A percentile compares a stretch with the other conserved stretches of the same genome.
Evolutionary conservation across 2,329 filamentous ascomycete species (phyloP).

Genomic region (Aspergillus melleus): DNA sequence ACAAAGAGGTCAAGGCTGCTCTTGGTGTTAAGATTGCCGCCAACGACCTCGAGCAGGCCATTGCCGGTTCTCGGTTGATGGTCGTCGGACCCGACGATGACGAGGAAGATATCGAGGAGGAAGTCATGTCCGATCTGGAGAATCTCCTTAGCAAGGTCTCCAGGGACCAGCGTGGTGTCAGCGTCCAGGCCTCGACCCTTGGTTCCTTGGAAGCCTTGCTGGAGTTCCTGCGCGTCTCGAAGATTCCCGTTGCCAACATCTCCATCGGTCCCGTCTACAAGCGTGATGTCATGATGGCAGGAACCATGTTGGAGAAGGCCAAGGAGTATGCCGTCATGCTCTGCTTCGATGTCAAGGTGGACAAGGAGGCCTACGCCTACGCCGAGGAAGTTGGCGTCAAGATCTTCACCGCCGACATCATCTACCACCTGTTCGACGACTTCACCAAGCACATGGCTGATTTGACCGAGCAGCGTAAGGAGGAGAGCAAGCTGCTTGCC

Average conservation of each 20-base stretch:
- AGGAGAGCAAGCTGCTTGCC: conserved; percentile 90
- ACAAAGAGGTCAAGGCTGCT: conserved; percentile 98
- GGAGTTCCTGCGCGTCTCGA: conserved; percentile 92
- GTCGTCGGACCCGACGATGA: conserved; percentile 95
- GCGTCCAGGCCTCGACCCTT: conserved; percentile 93
- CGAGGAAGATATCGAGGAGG: conserved; percentile 93
- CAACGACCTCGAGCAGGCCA: conserved; percentile 91
- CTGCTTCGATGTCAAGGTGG: conserved; percentile 98
- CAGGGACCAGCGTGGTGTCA: conserved; percentile 90
- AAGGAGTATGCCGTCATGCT: conserved; percentile 98
- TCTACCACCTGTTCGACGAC: conserved; percentile 95
- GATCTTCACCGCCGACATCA: conserved; percentile 98
- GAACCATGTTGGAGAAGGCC: conserved; percentile 93
- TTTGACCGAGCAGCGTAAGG: conserved; percentile 87
- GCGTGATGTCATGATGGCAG: conserved; percentile 91
- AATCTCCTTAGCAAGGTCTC: conserved; percentile 88
- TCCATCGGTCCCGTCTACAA: conserved; percentile 97
- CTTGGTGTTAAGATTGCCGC: conserved; percentile 98
- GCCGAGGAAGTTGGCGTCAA: conserved; percentile 94
- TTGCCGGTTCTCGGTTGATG: conserved; percentile 90
- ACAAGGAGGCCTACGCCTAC: conserved; percentile 90
- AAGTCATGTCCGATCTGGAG: conserved; percentile 93
- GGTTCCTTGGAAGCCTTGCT: conserved; percentile 94
- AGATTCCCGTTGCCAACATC: conserved; percentile 97
- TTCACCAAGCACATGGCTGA: conserved; percentile 94